Percentiles rank a stretch among this genome's conserved stretches.
These are phyloP conservation scores for Falciphora oryzae DNA, from an alignment of 2,329 filamentous ascomycete genomes.

Conservation along the genomic window DNA sequence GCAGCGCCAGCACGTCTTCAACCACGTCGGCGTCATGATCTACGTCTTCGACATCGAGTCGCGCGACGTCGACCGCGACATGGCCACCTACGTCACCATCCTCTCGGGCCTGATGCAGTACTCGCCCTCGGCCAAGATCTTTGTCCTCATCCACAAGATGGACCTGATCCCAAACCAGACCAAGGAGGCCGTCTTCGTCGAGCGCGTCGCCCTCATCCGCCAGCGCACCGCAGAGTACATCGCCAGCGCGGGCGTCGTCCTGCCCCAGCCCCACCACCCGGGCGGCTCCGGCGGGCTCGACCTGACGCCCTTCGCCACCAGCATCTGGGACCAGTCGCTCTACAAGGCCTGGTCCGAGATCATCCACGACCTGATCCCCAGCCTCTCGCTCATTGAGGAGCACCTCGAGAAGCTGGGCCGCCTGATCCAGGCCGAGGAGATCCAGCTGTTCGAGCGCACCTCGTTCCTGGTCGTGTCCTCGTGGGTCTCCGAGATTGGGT, in stretches of 20 bases:
- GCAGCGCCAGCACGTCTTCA: constrained; percentile 94
- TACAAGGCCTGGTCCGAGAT: constrained; percentile 99
- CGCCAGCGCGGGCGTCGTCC: constrained; percentile 29
- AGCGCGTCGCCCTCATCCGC: constrained; percentile 71
- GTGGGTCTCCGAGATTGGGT: constrained; percentile 71
- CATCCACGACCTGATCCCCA: constrained; percentile 96
- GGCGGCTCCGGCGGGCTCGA: constrained; percentile 42
- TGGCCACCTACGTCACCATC: constrained; percentile 87
- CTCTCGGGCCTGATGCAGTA: constrained; percentile 84
- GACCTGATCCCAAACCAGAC: constrained; percentile 80
- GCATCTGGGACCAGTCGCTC: constrained; percentile 96
- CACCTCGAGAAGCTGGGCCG: constrained; percentile 78
- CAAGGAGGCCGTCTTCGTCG: constrained; percentile 77
- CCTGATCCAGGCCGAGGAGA: constrained; percentile 86
- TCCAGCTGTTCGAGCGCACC: constrained; percentile 90
- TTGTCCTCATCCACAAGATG: constrained; percentile 98
- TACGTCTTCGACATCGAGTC: constrained; percentile 99
- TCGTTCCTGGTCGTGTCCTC: constrained; percentile 96
- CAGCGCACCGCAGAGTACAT: constrained; percentile 60
- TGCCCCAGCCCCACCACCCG: constrained; percentile 14
- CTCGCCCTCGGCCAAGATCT: constrained; percentile 75
- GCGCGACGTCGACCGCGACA: constrained; percentile 86
- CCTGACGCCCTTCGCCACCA: constrained; percentile 86
- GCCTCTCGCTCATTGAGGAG: constrained; percentile 78
- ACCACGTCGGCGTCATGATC: constrained; percentile 91